Conservation (phyloP, 805 yeast species). For the Cyberlindnera xishuangbannaensis region DNA sequence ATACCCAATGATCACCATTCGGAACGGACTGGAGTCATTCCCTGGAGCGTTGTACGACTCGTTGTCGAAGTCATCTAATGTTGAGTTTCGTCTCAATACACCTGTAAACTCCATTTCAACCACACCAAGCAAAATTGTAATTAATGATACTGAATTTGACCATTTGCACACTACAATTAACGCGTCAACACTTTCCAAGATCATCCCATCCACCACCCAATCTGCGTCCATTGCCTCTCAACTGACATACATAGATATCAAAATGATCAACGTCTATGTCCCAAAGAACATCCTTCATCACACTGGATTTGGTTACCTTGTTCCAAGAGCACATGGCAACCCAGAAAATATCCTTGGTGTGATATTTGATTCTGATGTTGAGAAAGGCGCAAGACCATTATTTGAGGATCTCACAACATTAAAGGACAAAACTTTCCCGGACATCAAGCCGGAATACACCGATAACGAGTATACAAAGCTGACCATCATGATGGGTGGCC, state of each 20-base stretch:
- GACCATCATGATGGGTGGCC: slow-evolving; percentile 92
- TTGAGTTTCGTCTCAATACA: slow-evolving; percentile 31
- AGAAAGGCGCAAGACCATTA: slow-evolving; percentile 41
- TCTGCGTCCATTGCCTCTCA: slow-evolving; percentile 16
- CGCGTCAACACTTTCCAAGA: slow-evolving; percentile 33
- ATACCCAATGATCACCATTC: slow-evolving; percentile 57
- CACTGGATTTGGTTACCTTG: slow-evolving; percentile 83
- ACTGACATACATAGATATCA: slow-evolving; percentile 35
- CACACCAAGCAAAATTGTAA: neutral
- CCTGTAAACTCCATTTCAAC: slow-evolving; percentile 14
- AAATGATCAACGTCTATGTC: slow-evolving; percentile 64
- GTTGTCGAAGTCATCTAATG: slow-evolving; percentile 35
- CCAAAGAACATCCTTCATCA: slow-evolving; percentile 38
- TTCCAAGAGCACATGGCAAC: slow-evolving; percentile 50
- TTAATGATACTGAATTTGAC: slow-evolving; percentile 31
- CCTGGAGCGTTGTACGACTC: slow-evolving; percentile 38
- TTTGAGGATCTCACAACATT: slow-evolving; percentile 11
- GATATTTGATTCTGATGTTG: slow-evolving; percentile 85
- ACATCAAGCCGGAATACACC: slow-evolving; percentile 7
- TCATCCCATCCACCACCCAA: slow-evolving; percentile 21
- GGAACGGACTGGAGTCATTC: slow-evolving; percentile 50
- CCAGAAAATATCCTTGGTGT: slow-evolving; percentile 69
- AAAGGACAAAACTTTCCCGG: slow-evolving; percentile 10
- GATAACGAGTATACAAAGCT: slow-evolving; percentile 50
- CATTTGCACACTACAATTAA: slow-evolving; percentile 58